These are phyloP conservation scores for Trichoderma afroharzianum DNA, from an alignment of 2,329 filamentous ascomycete species.

Conservation along the genomic window DNA sequence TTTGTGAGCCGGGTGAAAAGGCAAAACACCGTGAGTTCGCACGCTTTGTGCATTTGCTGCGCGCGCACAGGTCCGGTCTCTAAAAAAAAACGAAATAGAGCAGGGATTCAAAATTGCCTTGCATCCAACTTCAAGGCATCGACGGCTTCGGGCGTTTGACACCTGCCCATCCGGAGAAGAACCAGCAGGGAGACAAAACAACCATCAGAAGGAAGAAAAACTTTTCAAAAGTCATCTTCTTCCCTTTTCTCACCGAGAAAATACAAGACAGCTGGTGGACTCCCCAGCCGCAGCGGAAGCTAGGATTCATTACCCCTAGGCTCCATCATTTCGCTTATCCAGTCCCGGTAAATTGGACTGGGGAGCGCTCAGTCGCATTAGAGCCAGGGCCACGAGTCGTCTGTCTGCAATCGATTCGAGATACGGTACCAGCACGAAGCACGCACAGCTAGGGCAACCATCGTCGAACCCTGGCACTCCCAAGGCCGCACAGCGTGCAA, in stretches of 20 bases:
- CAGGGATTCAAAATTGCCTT: slow-evolving; percentile 14
- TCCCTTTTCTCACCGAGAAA: slow-evolving; percentile 11
- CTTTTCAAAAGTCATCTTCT: slow-evolving; percentile 4
- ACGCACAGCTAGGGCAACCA: neutral
- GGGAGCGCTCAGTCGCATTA: slow-evolving; percentile 12
- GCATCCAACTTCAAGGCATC: slow-evolving; percentile 12
- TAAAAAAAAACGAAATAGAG: neutral
- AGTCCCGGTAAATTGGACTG: slow-evolving; percentile 34
- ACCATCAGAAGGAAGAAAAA: neutral
- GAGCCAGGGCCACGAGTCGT: slow-evolving; percentile 17
- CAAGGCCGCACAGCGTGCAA: neutral
- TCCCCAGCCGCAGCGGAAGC: slow-evolving; percentile 11
- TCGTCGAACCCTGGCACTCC: neutral
- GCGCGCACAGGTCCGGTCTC: slow-evolving; percentile 3
- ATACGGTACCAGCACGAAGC: neutral
- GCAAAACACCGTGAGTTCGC: neutral
- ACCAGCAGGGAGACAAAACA: slow-evolving; percentile 13
- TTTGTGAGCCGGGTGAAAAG: neutral
- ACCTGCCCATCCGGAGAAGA: slow-evolving; percentile 5
- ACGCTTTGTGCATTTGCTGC: slow-evolving; percentile 6
- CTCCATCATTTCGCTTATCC: slow-evolving; percentile 36
- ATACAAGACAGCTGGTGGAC: slow-evolving; percentile 4
- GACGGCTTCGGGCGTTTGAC: slow-evolving; percentile 8
- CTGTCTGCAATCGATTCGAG: neutral
- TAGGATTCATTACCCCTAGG: slow-evolving; percentile 25